These are phyloP conservation scores for Pyrenopolyporus hunteri DNA, from an alignment of 495 filamentous ascomycete genomes.

Conservation along the genomic window DNA sequence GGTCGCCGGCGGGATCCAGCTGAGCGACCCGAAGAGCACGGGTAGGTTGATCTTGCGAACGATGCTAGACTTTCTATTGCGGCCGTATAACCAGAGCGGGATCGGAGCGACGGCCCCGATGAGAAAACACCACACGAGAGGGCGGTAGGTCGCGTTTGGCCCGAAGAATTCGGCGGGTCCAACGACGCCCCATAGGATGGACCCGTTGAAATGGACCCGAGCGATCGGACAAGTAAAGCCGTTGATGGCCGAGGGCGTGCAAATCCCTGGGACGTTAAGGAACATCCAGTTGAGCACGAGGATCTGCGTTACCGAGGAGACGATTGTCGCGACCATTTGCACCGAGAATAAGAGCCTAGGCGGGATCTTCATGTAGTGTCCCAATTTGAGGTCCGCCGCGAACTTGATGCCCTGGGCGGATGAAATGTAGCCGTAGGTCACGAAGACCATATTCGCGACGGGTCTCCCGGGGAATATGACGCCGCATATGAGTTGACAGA, in stretches of 20 bases:
- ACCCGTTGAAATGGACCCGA: constrained; percentile 87
- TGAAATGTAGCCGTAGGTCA: constrained; percentile 82
- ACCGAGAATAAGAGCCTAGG: constrained; percentile 79
- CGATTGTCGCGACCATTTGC: constrained; percentile 79
- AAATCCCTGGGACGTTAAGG: constrained; percentile 72
- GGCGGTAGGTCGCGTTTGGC: constrained; percentile 68
- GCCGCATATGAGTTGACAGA: constrained; percentile 83
- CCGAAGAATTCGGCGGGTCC: constrained; percentile 81
- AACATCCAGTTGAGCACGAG: constrained; percentile 91
- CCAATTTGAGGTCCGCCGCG: constrained; percentile 83
- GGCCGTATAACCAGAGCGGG: constrained; percentile 67
- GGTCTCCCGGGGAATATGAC: constrained; percentile 79
- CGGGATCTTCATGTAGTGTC: constrained; percentile 94
- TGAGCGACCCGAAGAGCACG: constrained; percentile 72
- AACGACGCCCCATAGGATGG: constrained; percentile 87
- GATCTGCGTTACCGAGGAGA: constrained; percentile 82
- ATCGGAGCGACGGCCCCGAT: constrained; percentile 74
- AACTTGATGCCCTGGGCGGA: constrained; percentile 87
- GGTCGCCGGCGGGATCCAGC: constrained; percentile 85
- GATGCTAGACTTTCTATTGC: constrained; percentile 52
- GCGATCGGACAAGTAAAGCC: constrained; percentile 89
- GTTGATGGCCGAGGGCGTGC: constrained; percentile 77
- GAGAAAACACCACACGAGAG: constrained; percentile 77
- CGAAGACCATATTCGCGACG: constrained; percentile 88
- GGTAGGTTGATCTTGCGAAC: constrained; percentile 73